phyloP scores from a whole-genome alignment of 2,329 filamentous ascomycete species.

The Colletotrichum caudatum region DNA sequence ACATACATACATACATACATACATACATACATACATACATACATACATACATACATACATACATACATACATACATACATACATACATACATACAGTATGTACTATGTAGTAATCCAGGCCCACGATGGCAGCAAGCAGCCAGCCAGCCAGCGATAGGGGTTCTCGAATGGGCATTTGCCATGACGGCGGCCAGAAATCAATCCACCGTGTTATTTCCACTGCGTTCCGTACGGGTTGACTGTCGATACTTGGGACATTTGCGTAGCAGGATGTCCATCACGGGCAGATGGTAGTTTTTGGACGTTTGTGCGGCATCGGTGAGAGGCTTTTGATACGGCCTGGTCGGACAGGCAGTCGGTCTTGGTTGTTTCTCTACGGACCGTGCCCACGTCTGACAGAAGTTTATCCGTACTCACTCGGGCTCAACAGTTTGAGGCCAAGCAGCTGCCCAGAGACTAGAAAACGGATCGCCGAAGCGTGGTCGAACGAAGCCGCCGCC shows the following conservation, averaged over 20 bases:
- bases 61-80: no score
- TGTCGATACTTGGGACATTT: neutral
- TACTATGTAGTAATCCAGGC: constrained; percentile 5
- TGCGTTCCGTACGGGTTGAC: neutral
- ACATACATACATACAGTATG: no score
- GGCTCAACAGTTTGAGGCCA: constrained; percentile 1
- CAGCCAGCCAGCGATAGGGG: constrained; percentile 14
- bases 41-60: no score
- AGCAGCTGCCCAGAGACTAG: neutral
- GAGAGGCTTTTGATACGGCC: neutral
- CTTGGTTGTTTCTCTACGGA: neutral
- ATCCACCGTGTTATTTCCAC: constrained; percentile 31
- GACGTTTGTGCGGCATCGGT: neutral
- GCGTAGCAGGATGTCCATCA: neutral
- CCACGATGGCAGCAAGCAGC: constrained; percentile 6
- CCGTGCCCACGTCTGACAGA: constrained; percentile 8
- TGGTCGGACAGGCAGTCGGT: neutral
- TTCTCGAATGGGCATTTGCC: constrained; percentile 24
- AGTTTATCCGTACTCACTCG: constrained; percentile 7
- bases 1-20: no score
- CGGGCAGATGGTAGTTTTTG: neutral
- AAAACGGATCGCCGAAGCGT: constrained; percentile 7
- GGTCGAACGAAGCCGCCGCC: constrained; percentile 6
- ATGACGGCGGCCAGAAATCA: constrained; percentile 19
- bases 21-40: no score